Evolutionary conservation across 2,329 filamentous ascomycete genomes (phyloP).

Genomic region (Talaromyces funiculosus): DNA sequence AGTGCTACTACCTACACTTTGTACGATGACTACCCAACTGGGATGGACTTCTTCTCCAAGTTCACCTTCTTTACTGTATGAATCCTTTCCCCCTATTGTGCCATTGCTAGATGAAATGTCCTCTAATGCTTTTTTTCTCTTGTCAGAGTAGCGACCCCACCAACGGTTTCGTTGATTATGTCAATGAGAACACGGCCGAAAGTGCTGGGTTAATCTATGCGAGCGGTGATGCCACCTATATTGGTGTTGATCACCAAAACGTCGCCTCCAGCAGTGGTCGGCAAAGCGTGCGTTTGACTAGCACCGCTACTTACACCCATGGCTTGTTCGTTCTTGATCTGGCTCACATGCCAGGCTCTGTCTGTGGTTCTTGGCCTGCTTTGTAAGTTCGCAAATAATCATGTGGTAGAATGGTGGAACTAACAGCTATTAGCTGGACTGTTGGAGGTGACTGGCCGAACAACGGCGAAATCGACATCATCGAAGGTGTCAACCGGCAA

Average conservation of each 20-base stretch:
- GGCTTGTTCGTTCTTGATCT: constrained; percentile 69
- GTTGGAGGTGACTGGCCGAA: constrained; percentile 65
- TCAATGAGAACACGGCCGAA: constrained; percentile 54
- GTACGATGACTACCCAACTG: constrained; percentile 44
- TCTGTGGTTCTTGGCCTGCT: constrained; percentile 69
- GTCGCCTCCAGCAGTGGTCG: constrained; percentile 55
- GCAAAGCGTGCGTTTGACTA: constrained; percentile 64
- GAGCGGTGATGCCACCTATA: constrained; percentile 50
- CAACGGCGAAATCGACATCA: constrained; percentile 71
- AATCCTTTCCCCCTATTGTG: neutral
- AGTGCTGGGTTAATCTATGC: constrained; percentile 54
- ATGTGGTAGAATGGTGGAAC: neutral
- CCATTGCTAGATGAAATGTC: neutral
- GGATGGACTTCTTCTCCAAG: constrained; percentile 46
- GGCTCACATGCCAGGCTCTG: constrained; percentile 64
- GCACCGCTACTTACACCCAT: constrained; percentile 57
- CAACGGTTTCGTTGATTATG: constrained; percentile 67
- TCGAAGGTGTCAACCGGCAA: constrained; percentile 68
- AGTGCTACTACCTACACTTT: constrained; percentile 33
- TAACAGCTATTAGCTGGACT: constrained; percentile 39
- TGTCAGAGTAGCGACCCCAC: constrained; percentile 63
- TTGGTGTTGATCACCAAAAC: constrained; percentile 63
- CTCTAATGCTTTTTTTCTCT: neutral
- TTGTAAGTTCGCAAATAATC: constrained; percentile 41
- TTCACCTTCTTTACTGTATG: constrained; percentile 49